These are phyloP conservation scores for Chaetomiaceae sp. DNA, from an alignment of 2,329 filamentous ascomycete species.

Conservation along the genomic window DNA sequence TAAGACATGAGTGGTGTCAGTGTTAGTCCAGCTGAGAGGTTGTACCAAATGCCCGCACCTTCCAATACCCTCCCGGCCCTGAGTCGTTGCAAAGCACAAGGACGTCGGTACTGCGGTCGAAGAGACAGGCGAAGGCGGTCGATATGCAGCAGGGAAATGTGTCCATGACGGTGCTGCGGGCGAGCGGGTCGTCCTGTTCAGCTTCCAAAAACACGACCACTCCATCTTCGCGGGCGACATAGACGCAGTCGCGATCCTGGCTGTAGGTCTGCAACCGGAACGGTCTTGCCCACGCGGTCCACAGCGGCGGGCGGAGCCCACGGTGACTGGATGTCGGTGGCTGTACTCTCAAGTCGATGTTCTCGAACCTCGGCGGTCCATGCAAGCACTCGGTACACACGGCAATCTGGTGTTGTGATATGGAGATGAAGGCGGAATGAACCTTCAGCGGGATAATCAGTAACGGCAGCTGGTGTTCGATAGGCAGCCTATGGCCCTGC, in stretches of 20 bases:
- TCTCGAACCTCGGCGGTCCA: constrained; percentile 43
- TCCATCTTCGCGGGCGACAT: constrained; percentile 84
- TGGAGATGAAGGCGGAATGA: constrained; percentile 62
- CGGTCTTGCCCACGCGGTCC: constrained; percentile 80
- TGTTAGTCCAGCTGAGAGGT: neutral
- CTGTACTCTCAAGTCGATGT: constrained; percentile 37
- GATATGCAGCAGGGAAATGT: constrained; percentile 69
- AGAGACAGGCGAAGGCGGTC: constrained; percentile 73
- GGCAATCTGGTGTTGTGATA: constrained; percentile 55
- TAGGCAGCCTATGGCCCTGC: constrained; percentile 44
- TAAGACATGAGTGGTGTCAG: constrained; percentile 28
- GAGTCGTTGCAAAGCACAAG: constrained; percentile 73
- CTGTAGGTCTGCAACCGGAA: constrained; percentile 59
- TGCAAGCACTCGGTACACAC: constrained; percentile 51
- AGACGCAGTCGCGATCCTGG: constrained; percentile 67
- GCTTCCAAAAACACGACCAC: constrained; percentile 67
- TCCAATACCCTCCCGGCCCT: constrained; percentile 70
- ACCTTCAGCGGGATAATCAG: constrained; percentile 67
- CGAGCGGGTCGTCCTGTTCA: constrained; percentile 49
- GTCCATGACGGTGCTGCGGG: constrained; percentile 53
- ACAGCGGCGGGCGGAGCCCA: constrained; percentile 51
- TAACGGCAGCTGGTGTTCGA: constrained; percentile 54
- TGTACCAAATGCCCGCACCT: constrained; percentile 46
- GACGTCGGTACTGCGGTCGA: constrained; percentile 64
- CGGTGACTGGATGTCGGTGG: constrained; percentile 41